A percentile compares a stretch with the other conserved stretches of the same genome.
These are phyloP conservation scores for Lyophyllum semitale DNA, from an alignment of 768 basidiomycete species.

Conservation along the genomic window DNA sequence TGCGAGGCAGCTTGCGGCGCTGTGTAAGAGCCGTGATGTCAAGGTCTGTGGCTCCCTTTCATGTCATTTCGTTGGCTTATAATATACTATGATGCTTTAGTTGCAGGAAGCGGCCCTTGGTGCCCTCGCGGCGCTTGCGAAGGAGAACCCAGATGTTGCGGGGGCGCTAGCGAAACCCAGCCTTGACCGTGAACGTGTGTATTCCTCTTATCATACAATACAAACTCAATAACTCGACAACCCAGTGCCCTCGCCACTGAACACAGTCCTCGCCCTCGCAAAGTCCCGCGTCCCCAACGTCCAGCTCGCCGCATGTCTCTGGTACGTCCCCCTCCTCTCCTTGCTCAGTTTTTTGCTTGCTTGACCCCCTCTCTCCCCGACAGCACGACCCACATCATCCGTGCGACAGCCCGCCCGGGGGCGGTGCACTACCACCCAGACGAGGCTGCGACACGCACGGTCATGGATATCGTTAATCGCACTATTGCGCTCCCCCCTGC, in stretches of 20 bases:
- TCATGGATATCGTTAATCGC: constrained; percentile 73
- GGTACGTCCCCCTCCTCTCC: constrained; percentile 39
- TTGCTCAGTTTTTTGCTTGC: neutral
- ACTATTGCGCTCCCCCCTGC: constrained; percentile 41
- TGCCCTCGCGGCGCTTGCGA: constrained; percentile 66
- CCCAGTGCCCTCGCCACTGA: constrained; percentile 40
- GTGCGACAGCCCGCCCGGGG: constrained; percentile 33
- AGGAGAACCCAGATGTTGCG: constrained; percentile 61
- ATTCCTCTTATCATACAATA: neutral
- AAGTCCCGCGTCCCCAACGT: constrained; percentile 63
- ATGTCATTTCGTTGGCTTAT: neutral
- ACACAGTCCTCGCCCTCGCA: constrained; percentile 48
- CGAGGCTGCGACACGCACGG: constrained; percentile 49
- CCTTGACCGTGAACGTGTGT: constrained; percentile 40
- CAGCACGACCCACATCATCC: constrained; percentile 65
- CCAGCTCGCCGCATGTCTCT: constrained; percentile 71
- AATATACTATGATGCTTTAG: constrained; percentile 29
- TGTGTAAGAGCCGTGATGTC: constrained; percentile 52
- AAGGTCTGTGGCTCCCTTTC: constrained; percentile 41
- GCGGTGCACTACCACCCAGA: constrained; percentile 29
- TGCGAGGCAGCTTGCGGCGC: constrained; percentile 46
- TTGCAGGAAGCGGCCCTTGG: constrained; percentile 65
- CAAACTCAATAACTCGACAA: neutral
- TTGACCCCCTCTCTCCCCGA: neutral
- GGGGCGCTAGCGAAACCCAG: constrained; percentile 43